phyloP scores from a whole-genome alignment of 176 grass and related monocot species.

The Hordeum vulgare region DNA sequence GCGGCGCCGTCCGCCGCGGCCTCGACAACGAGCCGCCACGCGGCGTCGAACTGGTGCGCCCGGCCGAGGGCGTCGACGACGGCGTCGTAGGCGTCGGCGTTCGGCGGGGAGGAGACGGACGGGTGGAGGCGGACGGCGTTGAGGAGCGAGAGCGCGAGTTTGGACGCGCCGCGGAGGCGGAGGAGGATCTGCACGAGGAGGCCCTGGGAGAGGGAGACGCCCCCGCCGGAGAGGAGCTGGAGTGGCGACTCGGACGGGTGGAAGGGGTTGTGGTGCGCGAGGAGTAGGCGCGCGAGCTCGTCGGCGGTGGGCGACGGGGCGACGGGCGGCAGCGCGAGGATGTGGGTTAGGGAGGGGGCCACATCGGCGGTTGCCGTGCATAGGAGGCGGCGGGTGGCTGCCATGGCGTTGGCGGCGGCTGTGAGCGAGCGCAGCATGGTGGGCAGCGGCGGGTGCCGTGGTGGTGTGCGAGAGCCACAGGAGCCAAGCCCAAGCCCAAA shows the following conservation, averaged over 20 bases:
- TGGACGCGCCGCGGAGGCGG: conserved; percentile 82
- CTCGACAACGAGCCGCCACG: conserved; percentile 72
- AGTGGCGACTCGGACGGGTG: conserved; percentile 73
- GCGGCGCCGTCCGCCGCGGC: conserved; percentile 54
- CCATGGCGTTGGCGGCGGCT: background rate
- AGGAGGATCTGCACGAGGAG: conserved; percentile 80
- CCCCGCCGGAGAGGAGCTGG: conserved; percentile 48
- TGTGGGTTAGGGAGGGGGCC: background rate
- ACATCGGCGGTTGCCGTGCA: background rate
- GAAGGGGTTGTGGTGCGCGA: conserved; percentile 76
- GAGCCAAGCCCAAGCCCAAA: background rate
- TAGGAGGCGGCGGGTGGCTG: conserved; percentile 8
- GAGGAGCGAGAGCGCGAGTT: conserved; percentile 69
- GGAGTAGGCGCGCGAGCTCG: conserved; percentile 58
- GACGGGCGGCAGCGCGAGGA: conserved; percentile 44
- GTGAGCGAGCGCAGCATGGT: background rate
- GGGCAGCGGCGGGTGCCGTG: background rate
- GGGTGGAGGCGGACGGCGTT: conserved; percentile 56
- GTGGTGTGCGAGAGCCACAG: background rate
- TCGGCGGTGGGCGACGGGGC: conserved; percentile 44
- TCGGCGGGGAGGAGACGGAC: background rate
- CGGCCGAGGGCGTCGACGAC: conserved; percentile 65
- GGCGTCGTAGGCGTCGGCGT: conserved; percentile 58
- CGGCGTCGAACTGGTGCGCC: conserved; percentile 73
- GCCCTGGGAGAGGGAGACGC: conserved; percentile 30